Evolutionary conservation across 169 alveolate species (phyloP).

Genomic region (Plasmodium vinckei): DNA sequence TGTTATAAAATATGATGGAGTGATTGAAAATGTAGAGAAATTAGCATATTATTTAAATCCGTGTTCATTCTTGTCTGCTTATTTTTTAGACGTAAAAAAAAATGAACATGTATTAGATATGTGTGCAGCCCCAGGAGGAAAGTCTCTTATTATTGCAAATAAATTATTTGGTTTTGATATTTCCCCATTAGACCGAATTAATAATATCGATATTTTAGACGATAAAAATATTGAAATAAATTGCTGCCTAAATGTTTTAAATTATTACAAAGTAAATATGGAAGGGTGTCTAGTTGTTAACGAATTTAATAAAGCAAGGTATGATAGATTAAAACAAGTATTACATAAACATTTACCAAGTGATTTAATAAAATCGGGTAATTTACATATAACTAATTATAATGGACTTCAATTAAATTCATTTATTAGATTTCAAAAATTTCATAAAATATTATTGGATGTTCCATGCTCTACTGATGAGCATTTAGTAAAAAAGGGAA

Average conservation of each 20-base stretch:
- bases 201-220: conserved; percentile 38
- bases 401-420: conserved; percentile 77
- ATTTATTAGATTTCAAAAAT: conserved; percentile 77
- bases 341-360: conserved; percentile 77
- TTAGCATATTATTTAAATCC: conserved; percentile 44
- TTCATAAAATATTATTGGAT: conserved; percentile 83
- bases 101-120: conserved; percentile 86
- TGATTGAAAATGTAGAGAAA: conserved; percentile 19
- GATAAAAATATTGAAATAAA: conserved; percentile 64
- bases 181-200: conserved; percentile 67
- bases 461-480: conserved; percentile 88
- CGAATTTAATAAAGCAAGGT: conserved; percentile 77
- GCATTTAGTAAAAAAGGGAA: conserved; percentile 70
- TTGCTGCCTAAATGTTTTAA: conserved; percentile 45
- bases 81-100: conserved; percentile 74
- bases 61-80: conserved; percentile 76
- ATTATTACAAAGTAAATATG: conserved; percentile 22
- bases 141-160: conserved; percentile 84
- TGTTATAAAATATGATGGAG: conserved; percentile 35
- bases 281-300: conserved; percentile 79
- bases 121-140: conserved; percentile 93
- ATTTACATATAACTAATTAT: conserved; percentile 76
- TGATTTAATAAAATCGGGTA: conserved; percentile 70
- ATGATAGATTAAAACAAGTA: conserved; percentile 78
- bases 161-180: conserved; percentile 57